Evolutionary conservation across 768 basidiomycete species (phyloP).

Genomic region (Lentinula detonsa): DNA sequence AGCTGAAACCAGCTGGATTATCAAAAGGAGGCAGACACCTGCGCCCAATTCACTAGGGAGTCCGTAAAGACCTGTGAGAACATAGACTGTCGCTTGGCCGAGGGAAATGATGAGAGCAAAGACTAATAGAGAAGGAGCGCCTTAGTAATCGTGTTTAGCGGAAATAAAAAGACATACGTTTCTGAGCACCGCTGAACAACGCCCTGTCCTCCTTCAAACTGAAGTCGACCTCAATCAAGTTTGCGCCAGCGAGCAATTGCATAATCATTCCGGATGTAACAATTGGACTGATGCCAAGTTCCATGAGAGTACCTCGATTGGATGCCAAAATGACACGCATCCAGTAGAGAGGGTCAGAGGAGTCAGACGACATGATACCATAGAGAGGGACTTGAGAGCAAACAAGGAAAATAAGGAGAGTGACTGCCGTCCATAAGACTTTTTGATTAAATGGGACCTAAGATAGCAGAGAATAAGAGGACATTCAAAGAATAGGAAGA

Average conservation of each 20-base stretch:
- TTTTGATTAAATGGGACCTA: constrained; percentile 99
- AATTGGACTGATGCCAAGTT: constrained; percentile 96
- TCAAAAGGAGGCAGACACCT: constrained; percentile 93
- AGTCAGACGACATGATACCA: constrained; percentile 99
- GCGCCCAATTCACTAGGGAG: constrained; percentile 90
- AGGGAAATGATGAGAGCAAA: constrained; percentile 96
- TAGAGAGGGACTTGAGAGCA: constrained; percentile 99
- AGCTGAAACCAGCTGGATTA: constrained; percentile 92
- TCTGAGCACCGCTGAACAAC: constrained; percentile 93
- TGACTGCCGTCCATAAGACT: constrained; percentile 97
- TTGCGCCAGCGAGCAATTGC: constrained; percentile 97
- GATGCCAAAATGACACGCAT: constrained; percentile 99
- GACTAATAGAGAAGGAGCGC: constrained; percentile 40
- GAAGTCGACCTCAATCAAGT: constrained; percentile 97
- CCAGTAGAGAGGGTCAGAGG: constrained; percentile 98
- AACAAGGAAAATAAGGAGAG: constrained; percentile 98
- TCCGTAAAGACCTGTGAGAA: constrained; percentile 94
- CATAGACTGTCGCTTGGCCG: constrained; percentile 96
- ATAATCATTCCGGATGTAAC: constrained; percentile 99
- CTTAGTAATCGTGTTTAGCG: background rate
- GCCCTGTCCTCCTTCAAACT: constrained; percentile 95
- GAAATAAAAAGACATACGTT: constrained; percentile 53
- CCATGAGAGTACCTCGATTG: constrained; percentile 98
- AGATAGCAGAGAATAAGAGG: background rate
- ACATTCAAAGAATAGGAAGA: constrained; percentile 5